These are phyloP conservation scores for Rhizopus delemar DNA, from an alignment of 371 early-diverging fungal species.

Conservation along the genomic window DNA sequence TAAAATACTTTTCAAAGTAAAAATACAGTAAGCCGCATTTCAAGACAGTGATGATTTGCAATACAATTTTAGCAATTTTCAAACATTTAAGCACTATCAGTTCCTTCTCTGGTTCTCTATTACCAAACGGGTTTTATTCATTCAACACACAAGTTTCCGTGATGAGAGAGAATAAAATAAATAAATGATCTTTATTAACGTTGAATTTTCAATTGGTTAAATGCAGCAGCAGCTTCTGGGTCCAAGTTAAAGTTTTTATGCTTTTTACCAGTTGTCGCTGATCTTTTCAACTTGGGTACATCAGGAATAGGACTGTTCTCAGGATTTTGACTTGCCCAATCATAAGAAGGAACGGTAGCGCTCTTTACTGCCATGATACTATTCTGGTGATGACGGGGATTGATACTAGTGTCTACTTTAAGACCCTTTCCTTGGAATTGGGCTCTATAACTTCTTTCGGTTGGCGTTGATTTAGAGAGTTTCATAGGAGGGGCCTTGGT, in stretches of 20 bases:
- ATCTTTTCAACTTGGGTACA: conserved; percentile 22
- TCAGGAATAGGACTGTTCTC: conserved; percentile 7
- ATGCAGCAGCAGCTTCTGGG: conserved; percentile 5
- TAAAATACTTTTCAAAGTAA: no score
- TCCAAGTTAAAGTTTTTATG: conserved; percentile 10
- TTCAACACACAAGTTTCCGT: no score
- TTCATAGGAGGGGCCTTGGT: not conserved
- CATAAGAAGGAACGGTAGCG: conserved; percentile 36
- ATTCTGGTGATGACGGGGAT: not conserved
- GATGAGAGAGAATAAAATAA: not conserved
- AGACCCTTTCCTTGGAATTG: conserved; percentile 43
- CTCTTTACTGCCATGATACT: conserved; percentile 25
- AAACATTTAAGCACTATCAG: no score
- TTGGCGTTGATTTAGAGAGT: conserved; percentile 1
- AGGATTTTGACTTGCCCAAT: conserved; percentile 36
- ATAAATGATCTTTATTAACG: not conserved
- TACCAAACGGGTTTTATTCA: no score
- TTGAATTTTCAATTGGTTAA: not conserved
- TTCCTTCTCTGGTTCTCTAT: no score
- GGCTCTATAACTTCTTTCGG: conserved; percentile 26
- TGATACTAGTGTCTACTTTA: conserved; percentile 34
- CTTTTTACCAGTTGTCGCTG: conserved; percentile 31
- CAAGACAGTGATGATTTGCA: no score
- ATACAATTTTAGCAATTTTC: no score
- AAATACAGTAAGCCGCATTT: no score